A percentile compares a stretch with the other conserved stretches of the same genome.
Conservation (phyloP, 2,329 filamentous ascomycete species). For the Exophiala alcalophila region DNA sequence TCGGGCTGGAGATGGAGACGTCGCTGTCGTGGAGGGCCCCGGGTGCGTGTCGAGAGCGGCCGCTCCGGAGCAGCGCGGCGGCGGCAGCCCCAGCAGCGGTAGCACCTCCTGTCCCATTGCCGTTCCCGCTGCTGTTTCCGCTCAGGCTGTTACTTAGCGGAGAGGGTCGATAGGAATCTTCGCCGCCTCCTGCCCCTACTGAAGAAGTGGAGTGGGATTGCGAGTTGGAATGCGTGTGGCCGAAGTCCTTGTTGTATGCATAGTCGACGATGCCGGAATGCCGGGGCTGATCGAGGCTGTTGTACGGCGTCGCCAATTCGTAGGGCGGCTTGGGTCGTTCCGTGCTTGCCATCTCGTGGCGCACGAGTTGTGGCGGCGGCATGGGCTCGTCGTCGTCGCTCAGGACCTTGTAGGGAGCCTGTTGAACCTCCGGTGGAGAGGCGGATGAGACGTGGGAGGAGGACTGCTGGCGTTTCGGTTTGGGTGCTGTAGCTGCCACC, state of each 20-base stretch:
- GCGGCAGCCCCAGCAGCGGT: background rate
- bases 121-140: background rate
- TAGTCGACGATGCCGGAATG: slow-evolving; percentile 22
- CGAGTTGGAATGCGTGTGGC: slow-evolving; percentile 21
- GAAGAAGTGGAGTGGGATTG: slow-evolving; percentile 17
- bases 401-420: slow-evolving; percentile 7
- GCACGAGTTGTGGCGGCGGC: slow-evolving; percentile 14
- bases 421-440: slow-evolving; percentile 14
- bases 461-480: slow-evolving; percentile 4
- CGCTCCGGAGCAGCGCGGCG: slow-evolving; percentile 5
- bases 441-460: slow-evolving; percentile 6
- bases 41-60: slow-evolving; percentile 9
- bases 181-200: too few species aligned
- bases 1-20: slow-evolving; percentile 7
- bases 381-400: slow-evolving; percentile 16
- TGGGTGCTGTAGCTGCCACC: slow-evolving; percentile 5
- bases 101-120: background rate
- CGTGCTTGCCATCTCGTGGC: slow-evolving; percentile 26
- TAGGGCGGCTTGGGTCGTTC: slow-evolving; percentile 26
- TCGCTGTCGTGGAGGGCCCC: background rate
- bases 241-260: slow-evolving; percentile 23
- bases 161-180: slow-evolving; percentile 2
- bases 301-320: slow-evolving; percentile 27
- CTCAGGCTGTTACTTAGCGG: slow-evolving; percentile 5
- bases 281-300: slow-evolving; percentile 20